A percentile compares a stretch with the other conserved stretches of the same genome.
These are phyloP conservation scores for Fusarium floridanum DNA, from an alignment of 2,329 filamentous ascomycete genomes.

Conservation along the genomic window DNA sequence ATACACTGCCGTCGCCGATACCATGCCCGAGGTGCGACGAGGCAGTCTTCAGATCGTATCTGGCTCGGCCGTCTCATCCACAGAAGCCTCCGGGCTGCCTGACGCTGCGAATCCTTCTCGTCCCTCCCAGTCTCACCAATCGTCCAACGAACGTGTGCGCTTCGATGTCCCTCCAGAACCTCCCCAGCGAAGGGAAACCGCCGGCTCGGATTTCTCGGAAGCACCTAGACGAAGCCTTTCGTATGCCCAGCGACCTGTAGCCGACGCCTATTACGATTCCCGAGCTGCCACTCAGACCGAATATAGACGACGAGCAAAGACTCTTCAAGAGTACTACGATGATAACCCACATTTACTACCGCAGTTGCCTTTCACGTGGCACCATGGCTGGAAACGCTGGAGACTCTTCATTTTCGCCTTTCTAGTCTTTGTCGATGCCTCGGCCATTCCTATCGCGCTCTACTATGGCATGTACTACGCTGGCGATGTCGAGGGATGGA, in stretches of 20 bases:
- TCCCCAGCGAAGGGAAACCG: constrained; percentile 27
- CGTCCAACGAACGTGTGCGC: constrained; percentile 30
- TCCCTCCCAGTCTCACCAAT: constrained; percentile 33
- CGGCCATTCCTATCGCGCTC: constrained; percentile 62
- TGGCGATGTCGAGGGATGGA: constrained; percentile 54
- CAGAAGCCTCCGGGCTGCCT: constrained; percentile 21
- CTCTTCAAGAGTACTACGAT: constrained; percentile 56
- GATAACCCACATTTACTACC: constrained; percentile 55
- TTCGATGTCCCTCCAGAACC: constrained; percentile 31
- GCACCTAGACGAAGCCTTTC: constrained; percentile 51
- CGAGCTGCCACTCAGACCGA: constrained; percentile 53
- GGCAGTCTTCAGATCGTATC: constrained; percentile 43
- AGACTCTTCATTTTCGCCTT: constrained; percentile 63
- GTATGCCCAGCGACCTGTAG: constrained; percentile 50
- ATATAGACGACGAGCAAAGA: constrained; percentile 52
- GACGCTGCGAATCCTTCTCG: constrained; percentile 23
- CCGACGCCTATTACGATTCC: constrained; percentile 57
- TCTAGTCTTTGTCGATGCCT: constrained; percentile 60
- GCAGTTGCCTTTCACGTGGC: constrained; percentile 57
- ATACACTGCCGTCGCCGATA: constrained; percentile 2
- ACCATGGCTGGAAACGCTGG: constrained; percentile 55
- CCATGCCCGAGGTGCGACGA: constrained; percentile 49
- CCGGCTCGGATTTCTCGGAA: constrained; percentile 33
- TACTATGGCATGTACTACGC: constrained; percentile 64
- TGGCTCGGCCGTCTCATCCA: constrained; percentile 37